Conservation (phyloP, 192 early-diverging fungal species). For the Coemansia sp. region DNA sequence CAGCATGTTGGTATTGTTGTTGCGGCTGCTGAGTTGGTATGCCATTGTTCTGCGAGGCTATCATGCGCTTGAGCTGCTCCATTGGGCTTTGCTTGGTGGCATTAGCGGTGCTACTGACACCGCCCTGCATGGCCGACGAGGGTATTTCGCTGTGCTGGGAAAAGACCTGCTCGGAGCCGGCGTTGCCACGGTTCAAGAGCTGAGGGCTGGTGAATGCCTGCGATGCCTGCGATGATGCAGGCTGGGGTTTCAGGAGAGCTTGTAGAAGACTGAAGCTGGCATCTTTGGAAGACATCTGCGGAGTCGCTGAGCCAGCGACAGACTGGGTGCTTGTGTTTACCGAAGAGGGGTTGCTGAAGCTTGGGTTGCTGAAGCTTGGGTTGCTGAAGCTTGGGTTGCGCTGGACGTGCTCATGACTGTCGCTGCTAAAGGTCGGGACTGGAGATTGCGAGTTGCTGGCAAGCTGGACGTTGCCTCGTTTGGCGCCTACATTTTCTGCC, state of each 20-base stretch:
- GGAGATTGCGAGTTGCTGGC: constrained; percentile 28
- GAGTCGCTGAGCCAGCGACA: constrained; percentile 16
- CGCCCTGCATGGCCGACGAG: not conserved
- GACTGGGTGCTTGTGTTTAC: constrained; percentile 34
- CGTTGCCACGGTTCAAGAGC: not conserved
- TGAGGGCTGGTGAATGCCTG: constrained; percentile 28
- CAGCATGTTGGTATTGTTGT: constrained; percentile 3
- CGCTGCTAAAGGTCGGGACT: not conserved
- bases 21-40: constrained; percentile 10
- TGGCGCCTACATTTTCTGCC: constrained; percentile 23
- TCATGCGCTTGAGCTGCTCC: constrained; percentile 50
- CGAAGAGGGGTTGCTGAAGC: constrained; percentile 27
- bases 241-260: constrained; percentile 46
- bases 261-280: constrained; percentile 43
- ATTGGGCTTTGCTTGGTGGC: constrained; percentile 18
- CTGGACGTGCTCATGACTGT: constrained; percentile 10
- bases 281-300: constrained; percentile 36
- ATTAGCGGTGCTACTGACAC: not conserved
- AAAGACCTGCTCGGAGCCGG: constrained; percentile 14
- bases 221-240: constrained; percentile 19
- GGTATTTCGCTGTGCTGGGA: not conserved
- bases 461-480: constrained; percentile 18
- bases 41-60: constrained; percentile 22
- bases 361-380: constrained; percentile 17
- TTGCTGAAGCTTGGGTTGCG: constrained; percentile 20